Evolutionary conservation across 805 yeast species (phyloP).

Genomic region (Alloascoidea africana): DNA sequence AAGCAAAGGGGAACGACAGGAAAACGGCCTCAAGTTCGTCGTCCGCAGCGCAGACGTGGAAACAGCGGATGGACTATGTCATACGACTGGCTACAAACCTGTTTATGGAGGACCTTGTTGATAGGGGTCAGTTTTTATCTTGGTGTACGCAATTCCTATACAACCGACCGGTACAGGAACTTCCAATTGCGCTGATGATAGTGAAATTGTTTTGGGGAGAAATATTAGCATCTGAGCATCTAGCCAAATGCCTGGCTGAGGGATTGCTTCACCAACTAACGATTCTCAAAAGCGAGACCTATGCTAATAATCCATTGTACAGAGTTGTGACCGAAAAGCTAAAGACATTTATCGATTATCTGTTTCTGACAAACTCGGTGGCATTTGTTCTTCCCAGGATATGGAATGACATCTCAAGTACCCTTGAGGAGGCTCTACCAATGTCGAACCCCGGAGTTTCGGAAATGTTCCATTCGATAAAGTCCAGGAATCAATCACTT

Average conservation of each 20-base stretch:
- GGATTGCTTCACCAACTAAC: slow-evolving; percentile 30
- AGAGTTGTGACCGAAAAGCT: slow-evolving; percentile 1
- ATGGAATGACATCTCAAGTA: slow-evolving; percentile 6
- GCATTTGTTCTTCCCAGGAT: slow-evolving; percentile 6
- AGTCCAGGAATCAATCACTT: neutral
- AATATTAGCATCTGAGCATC: slow-evolving; percentile 34
- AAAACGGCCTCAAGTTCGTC: too few species aligned
- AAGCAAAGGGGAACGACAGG: too few species aligned
- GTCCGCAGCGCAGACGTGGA: slow-evolving; percentile 27
- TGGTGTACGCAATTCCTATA: slow-evolving; percentile 46
- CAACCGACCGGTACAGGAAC: slow-evolving; percentile 19
- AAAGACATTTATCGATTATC: slow-evolving; percentile 4
- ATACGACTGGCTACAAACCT: slow-evolving; percentile 46
- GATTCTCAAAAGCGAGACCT: too few species aligned
- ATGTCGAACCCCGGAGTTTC: neutral
- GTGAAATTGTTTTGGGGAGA: slow-evolving; percentile 62
- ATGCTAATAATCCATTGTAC: neutral
- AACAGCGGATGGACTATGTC: slow-evolving; percentile 39
- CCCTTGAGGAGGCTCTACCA: neutral
- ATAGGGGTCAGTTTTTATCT: slow-evolving; percentile 40
- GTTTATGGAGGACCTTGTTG: slow-evolving; percentile 54
- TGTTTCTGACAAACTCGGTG: slow-evolving; percentile 5
- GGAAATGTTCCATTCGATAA: neutral
- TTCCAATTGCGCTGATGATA: slow-evolving; percentile 35
- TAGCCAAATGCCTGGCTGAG: slow-evolving; percentile 54